Percentiles rank a stretch among this genome's conserved stretches.
Evolutionary conservation across 2,329 filamentous ascomycete species (phyloP).

Genomic region (Pseudogymnoascus sp.): DNA sequence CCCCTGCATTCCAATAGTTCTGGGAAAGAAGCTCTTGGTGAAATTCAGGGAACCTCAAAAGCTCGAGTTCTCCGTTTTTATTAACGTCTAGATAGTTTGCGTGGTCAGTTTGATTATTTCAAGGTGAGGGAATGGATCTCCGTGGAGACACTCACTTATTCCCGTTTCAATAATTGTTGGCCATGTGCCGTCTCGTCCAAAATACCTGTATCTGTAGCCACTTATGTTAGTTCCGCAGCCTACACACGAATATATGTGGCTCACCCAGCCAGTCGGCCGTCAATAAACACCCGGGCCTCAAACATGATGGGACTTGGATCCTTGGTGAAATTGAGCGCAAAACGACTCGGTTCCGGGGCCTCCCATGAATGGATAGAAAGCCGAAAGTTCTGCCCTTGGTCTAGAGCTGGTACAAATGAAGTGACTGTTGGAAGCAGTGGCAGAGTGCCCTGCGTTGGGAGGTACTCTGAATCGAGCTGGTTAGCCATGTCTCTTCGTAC

Average conservation of each 20-base stretch:
- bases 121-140: not conserved
- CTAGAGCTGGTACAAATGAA: constrained; percentile 60
- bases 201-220: constrained; percentile 47
- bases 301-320: constrained; percentile 49
- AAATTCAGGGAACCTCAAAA: constrained; percentile 66
- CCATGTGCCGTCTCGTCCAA: constrained; percentile 42
- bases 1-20: constrained; percentile 61
- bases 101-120: not conserved
- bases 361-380: constrained; percentile 71
- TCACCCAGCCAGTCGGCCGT: constrained; percentile 57
- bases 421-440: constrained; percentile 56
- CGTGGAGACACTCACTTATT: constrained; percentile 34
- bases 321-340: constrained; percentile 47
- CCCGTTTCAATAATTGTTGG: constrained; percentile 36
- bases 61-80: constrained; percentile 43
- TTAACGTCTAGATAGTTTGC: constrained; percentile 17
- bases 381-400: constrained; percentile 50
- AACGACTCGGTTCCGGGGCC: constrained; percentile 48
- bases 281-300: constrained; percentile 59
- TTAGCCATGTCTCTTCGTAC: constrained; percentile 10
- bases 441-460: constrained; percentile 31
- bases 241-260: constrained; percentile 6
- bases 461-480: constrained; percentile 12
- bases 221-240: constrained; percentile 21
- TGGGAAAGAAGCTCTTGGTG: constrained; percentile 60